phyloP scores from a whole-genome alignment of 257 asterid genomes.

The Salvia splendens region DNA sequence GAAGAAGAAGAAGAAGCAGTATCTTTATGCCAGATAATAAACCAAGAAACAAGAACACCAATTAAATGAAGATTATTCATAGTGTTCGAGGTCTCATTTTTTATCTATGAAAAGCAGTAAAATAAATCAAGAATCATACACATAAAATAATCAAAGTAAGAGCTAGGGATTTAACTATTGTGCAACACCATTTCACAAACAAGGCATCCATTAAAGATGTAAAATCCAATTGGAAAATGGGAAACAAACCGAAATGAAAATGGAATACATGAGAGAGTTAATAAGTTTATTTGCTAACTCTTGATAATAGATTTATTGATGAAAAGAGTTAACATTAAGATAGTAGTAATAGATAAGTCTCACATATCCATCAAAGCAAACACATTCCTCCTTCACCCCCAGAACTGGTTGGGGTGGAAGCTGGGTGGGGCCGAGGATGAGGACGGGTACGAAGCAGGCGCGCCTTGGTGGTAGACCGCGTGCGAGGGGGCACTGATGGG shows the following conservation, averaged over 20 bases:
- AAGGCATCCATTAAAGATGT: no score
- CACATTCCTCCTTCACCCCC: conserved; percentile 7
- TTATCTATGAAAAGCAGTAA: neutral
- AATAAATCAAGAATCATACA: neutral
- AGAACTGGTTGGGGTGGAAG: conserved; percentile 5
- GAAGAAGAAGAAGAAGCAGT: no score
- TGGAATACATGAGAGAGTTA: no score
- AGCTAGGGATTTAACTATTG: neutral
- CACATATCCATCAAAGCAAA: no score
- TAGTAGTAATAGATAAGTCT: no score
- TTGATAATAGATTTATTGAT: no score
- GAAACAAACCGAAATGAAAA: no score
- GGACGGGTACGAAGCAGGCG: neutral
- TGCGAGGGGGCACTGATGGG: neutral
- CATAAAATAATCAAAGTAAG: neutral
- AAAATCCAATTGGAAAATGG: no score
- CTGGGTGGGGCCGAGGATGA: neutral
- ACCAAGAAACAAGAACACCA: neutral
- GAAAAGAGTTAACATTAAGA: no score
- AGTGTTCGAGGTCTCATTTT: neutral
- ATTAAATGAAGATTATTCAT: neutral
- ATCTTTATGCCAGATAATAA: no score
- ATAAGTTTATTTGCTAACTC: no score
- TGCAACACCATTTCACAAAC: no score
- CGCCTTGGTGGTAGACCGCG: neutral